Conservation (phyloP, 2,329 filamentous ascomycete genomes). For the Nemania bipapillata region DNA sequence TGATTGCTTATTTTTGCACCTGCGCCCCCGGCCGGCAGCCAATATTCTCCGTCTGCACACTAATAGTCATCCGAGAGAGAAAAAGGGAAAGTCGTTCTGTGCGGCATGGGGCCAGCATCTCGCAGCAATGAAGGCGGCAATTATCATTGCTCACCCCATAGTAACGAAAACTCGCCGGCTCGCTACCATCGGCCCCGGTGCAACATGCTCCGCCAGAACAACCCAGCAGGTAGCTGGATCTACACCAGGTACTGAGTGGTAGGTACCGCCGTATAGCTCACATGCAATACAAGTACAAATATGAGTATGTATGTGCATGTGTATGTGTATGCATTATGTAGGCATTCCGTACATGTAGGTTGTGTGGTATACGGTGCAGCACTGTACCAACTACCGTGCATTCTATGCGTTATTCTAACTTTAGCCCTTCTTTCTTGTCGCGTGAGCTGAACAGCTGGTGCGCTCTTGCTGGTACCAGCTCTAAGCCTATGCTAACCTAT, state of each 20-base stretch:
- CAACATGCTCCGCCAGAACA: conserved; percentile 32
- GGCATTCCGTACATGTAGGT: not conserved
- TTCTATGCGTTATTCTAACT: not conserved
- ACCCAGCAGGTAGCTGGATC: conserved; percentile 1
- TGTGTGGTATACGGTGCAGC: not conserved
- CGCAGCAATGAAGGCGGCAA: conserved; percentile 23
- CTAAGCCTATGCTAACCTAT: not conserved
- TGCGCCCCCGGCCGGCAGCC: conserved; percentile 28
- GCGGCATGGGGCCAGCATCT: conserved; percentile 27
- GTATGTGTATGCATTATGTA: too few relatives aligned
- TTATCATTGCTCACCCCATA: conserved; percentile 29
- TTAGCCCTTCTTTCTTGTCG: not conserved
- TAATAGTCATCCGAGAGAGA: conserved; percentile 14
- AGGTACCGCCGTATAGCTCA: too few relatives aligned
- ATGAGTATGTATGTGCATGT: too few relatives aligned
- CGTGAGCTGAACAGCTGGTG: conserved; percentile 5
- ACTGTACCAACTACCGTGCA: not conserved
- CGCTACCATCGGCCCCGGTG: conserved; percentile 34
- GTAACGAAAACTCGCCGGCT: conserved; percentile 36
- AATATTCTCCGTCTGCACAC: conserved; percentile 36
- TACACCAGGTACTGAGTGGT: conserved; percentile 13
- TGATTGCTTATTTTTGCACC: conserved; percentile 14
- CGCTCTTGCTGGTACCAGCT: conserved; percentile 5
- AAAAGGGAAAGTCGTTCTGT: conserved; percentile 29
- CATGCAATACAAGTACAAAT: too few relatives aligned